These are phyloP conservation scores for Aspergillus leporis DNA, from an alignment of 495 filamentous ascomycete species.

Conservation along the genomic window DNA sequence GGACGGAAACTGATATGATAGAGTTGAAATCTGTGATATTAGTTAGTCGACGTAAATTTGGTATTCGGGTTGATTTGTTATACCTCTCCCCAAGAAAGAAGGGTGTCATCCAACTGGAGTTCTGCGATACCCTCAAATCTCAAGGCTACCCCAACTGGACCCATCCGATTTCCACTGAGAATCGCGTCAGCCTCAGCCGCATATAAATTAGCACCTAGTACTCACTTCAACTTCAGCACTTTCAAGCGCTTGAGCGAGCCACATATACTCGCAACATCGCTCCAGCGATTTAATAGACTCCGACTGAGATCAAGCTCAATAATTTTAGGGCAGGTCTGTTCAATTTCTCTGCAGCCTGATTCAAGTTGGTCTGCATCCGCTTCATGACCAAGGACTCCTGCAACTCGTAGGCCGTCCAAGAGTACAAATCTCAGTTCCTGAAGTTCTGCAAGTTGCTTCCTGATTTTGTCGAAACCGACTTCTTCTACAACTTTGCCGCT, in stretches of 20 bases:
- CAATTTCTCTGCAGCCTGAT: conserved; percentile 30
- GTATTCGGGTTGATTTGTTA: conserved; percentile 27
- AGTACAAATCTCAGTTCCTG: conserved; percentile 77
- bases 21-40: conserved; percentile 35
- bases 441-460: conserved; percentile 72
- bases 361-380: conserved; percentile 29
- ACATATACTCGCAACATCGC: conserved; percentile 69
- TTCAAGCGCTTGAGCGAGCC: conserved; percentile 60
- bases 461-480: conserved; percentile 93
- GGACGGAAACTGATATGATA: conserved; percentile 54
- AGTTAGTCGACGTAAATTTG: not conserved
- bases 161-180: conserved; percentile 77
- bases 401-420: conserved; percentile 71
- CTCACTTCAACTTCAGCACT: conserved; percentile 70
- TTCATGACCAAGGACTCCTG: conserved; percentile 37
- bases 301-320: conserved; percentile 83
- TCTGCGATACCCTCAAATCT: conserved; percentile 60
- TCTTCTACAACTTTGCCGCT: conserved; percentile 90
- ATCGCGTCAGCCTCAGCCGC: not conserved
- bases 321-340: conserved; percentile 57
- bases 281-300: conserved; percentile 71
- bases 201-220: conserved; percentile 20
- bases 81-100: conserved; percentile 73
- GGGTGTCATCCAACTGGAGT: conserved; percentile 70
- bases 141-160: conserved; percentile 39